phyloP scores from a whole-genome alignment of 495 filamentous ascomycete genomes.

The Penicillium angulare region DNA sequence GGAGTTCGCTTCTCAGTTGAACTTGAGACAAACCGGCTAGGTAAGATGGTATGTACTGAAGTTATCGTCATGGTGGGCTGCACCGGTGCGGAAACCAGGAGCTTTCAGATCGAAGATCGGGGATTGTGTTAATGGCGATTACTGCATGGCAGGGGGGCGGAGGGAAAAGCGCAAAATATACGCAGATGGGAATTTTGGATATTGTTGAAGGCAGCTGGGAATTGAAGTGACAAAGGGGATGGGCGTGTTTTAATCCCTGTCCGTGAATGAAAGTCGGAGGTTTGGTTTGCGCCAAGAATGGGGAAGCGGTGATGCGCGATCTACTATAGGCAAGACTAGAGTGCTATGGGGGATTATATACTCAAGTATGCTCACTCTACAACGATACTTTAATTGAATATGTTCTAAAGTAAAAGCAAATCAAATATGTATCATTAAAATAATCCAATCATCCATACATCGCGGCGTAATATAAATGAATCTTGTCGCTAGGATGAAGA shows the following conservation, averaged over 20 bases:
- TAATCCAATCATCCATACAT: constrained; percentile 8
- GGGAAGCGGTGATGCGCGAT: constrained; percentile 5
- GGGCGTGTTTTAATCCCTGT: too few relatives aligned
- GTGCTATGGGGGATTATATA: too few relatives aligned
- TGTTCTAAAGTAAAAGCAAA: too few relatives aligned
- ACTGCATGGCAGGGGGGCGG: constrained; percentile 30
- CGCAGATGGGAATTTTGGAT: too few relatives aligned
- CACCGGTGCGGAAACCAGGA: constrained; percentile 25
- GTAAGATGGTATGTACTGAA: constrained; percentile 40
- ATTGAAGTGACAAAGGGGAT: constrained; percentile 1
- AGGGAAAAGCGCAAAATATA: too few relatives aligned
- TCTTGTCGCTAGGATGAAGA: too few relatives aligned
- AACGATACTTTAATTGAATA: too few relatives aligned
- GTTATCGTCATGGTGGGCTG: constrained; percentile 50
- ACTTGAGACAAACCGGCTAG: constrained; percentile 31
- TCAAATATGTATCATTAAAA: constrained; percentile 2
- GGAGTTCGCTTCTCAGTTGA: constrained; percentile 34
- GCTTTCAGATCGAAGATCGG: constrained; percentile 25
- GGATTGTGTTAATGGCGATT: constrained; percentile 10
- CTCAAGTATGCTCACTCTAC: not conserved
- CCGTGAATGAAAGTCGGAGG: not conserved
- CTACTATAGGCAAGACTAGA: too few relatives aligned
- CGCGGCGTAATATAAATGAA: constrained; percentile 9
- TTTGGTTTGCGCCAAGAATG: constrained; percentile 16
- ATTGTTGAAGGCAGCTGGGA: not conserved